phyloP scores from a whole-genome alignment of 179 eudicot species.

The Beta corolliflora region DNA sequence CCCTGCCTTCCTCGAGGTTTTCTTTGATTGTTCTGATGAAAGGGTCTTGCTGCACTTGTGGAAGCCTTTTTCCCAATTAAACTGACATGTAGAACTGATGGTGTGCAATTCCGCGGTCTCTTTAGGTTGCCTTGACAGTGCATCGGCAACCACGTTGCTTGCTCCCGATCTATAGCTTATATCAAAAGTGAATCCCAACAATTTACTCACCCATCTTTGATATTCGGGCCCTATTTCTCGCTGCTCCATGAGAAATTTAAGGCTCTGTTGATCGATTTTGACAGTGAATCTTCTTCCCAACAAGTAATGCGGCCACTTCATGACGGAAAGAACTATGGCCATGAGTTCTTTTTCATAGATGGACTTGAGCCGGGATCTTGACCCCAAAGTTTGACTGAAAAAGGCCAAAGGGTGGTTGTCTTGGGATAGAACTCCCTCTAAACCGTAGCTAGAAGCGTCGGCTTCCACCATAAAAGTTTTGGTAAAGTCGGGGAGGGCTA shows the following conservation, averaged over 20 bases:
- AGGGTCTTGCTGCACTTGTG: no score
- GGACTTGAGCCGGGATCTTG: neutral
- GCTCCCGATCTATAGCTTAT: neutral
- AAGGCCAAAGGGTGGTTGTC: neutral
- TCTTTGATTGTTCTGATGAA: no score
- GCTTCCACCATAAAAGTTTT: no score
- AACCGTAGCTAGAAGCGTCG: neutral
- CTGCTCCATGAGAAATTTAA: neutral
- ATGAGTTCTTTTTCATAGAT: neutral
- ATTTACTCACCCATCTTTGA: neutral
- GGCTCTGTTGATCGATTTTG: neutral
- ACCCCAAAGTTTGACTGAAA: neutral
- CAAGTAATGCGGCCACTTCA: neutral
- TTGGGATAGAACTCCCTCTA: neutral
- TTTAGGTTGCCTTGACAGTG: neutral
- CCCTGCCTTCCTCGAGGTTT: no score
- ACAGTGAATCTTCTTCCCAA: neutral
- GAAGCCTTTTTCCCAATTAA: no score
- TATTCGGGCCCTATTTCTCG: neutral
- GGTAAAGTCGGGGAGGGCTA: no score
- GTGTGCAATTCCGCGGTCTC: no score
- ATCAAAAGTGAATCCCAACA: neutral
- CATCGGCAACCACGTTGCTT: neutral
- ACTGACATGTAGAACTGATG: no score
- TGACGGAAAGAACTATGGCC: neutral